Conservation (phyloP, 768 basidiomycete species). For the Leccinellum albellum region DNA sequence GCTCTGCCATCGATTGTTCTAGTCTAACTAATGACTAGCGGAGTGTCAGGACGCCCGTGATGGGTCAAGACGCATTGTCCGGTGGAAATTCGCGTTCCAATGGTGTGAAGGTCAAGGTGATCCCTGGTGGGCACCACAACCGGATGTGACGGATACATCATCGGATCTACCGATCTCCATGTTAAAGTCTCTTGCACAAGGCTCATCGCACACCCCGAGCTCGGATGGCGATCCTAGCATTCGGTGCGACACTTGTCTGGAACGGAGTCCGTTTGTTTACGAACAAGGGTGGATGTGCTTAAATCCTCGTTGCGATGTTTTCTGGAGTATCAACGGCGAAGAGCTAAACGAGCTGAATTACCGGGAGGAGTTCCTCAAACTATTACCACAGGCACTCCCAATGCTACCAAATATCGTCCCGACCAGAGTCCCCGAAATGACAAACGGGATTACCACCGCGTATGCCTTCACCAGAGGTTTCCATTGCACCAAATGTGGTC, state of each 20-base stretch:
- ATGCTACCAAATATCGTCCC: slow-evolving; percentile 41
- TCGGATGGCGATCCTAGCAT: background rate
- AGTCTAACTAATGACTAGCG: slow-evolving; percentile 35
- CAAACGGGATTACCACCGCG: slow-evolving; percentile 43
- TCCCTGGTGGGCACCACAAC: slow-evolving; percentile 45
- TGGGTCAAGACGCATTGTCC: slow-evolving; percentile 50
- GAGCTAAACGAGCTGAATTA: slow-evolving; percentile 43
- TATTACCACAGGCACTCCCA: slow-evolving; percentile 29
- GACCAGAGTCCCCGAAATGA: slow-evolving; percentile 24
- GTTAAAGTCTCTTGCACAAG: background rate
- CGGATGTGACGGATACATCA: background rate
- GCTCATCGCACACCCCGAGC: background rate
- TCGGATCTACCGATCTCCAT: background rate
- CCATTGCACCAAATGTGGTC: slow-evolving; percentile 67
- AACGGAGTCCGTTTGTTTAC: slow-evolving; percentile 52
- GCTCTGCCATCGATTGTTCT: background rate
- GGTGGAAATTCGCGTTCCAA: slow-evolving; percentile 81
- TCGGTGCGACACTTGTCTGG: slow-evolving; percentile 43
- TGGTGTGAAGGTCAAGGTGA: slow-evolving; percentile 73
- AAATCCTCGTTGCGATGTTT: slow-evolving; percentile 49
- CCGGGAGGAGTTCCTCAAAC: slow-evolving; percentile 42
- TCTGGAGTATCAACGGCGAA: slow-evolving; percentile 44
- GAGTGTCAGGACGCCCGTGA: slow-evolving; percentile 57
- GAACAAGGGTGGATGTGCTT: slow-evolving; percentile 59
- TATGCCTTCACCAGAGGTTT: slow-evolving; percentile 61